Base-by-base conservation (phyloP, 345 rosid species). In the Citrus glauca region DNA sequence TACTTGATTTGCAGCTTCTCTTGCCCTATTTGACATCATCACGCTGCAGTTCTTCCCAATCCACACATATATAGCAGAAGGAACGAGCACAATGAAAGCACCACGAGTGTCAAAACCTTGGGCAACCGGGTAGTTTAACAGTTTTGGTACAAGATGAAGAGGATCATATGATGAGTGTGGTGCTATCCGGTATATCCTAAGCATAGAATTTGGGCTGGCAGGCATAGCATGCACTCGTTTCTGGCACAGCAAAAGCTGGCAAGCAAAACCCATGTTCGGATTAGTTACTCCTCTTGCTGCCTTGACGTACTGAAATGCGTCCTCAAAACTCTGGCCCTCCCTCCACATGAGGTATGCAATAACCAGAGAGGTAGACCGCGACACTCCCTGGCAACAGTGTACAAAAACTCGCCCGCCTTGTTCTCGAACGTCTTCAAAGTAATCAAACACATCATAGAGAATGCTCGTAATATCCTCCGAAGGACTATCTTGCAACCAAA, bases 311-410 rank as follows among this genome's bases (percentile, higher is more conserved):
- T 84, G 93, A 82, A 91, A 91, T 3, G 95, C 95, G 64, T 89
- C 93, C 66, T 91, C 93, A 72, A 91, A 91, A 81, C 90, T 89
- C 85, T 88, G 95, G 20, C 93, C 90, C 38, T 91, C 82, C 82
- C 91, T 89, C 93, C 95, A 91, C 93, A 89, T 91, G 50, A 89
- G 90, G 84, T 91, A 91, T 11, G 93, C 95, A 73, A 91, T 91
- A 64, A 89, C 95, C 85, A 91, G 72, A 62, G 93, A 91, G 32
- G 89, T 84, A 3, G 95, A 91, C 56, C 93, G 81, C 0, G 93
- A 91, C 9, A 91, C 91, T 5, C 95, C 93, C 77, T 91, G 95
- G 77, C 83, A 91, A 79, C 95, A 91, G 75, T 91, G 95, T 50
- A 91, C 95, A 50, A 91, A 77, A 30, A 91, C 95, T 77, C 87